These are phyloP conservation scores for Lasiodiplodia hormozganensis DNA, from an alignment of 2,329 filamentous ascomycete genomes.

Conservation along the genomic window DNA sequence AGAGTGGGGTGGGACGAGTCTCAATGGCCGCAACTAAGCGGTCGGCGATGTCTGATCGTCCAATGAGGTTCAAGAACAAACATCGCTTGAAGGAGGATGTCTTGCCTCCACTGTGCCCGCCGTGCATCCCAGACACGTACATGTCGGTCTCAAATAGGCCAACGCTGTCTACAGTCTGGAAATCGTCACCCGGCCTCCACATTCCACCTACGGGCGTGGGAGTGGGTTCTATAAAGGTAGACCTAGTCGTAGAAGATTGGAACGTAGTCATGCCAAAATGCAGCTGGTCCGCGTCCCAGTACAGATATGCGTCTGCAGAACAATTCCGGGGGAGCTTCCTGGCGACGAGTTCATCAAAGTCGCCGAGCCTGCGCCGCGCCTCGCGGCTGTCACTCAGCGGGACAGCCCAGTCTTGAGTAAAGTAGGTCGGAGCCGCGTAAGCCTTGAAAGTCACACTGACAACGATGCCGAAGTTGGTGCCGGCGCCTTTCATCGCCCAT, in stretches of 20 bases:
- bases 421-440: constrained; percentile 51
- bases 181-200: constrained; percentile 45
- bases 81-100: constrained; percentile 71
- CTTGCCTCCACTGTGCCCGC: constrained; percentile 64
- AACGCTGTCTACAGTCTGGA: constrained; percentile 54
- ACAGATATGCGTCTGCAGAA: constrained; percentile 65
- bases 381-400: constrained; percentile 40
- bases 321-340: constrained; percentile 49
- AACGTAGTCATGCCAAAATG: constrained; percentile 61
- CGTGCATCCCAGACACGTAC: constrained; percentile 67
- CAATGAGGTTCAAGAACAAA: constrained; percentile 63
- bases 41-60: constrained; percentile 40
- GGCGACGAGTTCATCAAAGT: constrained; percentile 52
- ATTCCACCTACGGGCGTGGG: constrained; percentile 32
- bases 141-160: constrained; percentile 66
- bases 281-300: constrained; percentile 54
- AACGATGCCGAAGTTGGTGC: constrained; percentile 66
- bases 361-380: constrained; percentile 45
- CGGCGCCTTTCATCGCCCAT: constrained; percentile 66
- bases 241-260: constrained; percentile 45
- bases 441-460: constrained; percentile 61
- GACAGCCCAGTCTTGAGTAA: constrained; percentile 38
- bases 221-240: constrained; percentile 29
- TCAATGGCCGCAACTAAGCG: constrained; percentile 56
- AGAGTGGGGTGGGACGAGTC: constrained; percentile 59